Evolutionary conservation across 805 yeast species (phyloP), one percentile per base, ranked within the genome.

Genomic region (Yarrowia keelungensis): DNA sequence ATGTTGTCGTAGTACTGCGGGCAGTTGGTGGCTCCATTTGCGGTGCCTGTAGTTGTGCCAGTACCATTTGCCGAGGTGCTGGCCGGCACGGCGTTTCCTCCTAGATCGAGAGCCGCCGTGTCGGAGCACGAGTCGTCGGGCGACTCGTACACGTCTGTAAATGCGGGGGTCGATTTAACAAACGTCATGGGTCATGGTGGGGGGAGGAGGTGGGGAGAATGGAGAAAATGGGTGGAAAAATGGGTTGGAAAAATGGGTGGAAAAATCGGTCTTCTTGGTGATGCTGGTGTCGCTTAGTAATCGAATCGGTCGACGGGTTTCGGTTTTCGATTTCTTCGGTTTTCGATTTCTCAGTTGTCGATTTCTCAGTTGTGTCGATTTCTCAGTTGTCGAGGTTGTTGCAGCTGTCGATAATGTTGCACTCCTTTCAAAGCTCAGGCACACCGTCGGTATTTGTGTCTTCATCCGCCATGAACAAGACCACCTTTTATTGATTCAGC

Each of bases 1-100:
- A 74, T 69, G 43, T 74, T 74, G 68, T 64, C 65, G 70, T 61
- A 70, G 58, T 73, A 73, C 8, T 36, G 47, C 7, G 67, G 56
- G 22, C 56, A 22, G 56, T 62, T 62, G 15, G 67, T 22, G 32
- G 67, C 47, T 45, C 65, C 65, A 12, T 62, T 62, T 1, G 67
- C 67, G 0, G 67, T 62, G 7, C 67, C 67, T 1, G 67, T 62
- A 10, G 67, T 62, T 32, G 67, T 62, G 1, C 67, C 67, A 11
- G 67, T 62, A 0, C 67, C 67, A 32, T 49, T 46, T 0, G 56
- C 46, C 2, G 54, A 19, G 5, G 46, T 9, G 8, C 39, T 14
- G 1, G 65, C n/a, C 3, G 65, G 51, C 1, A 56, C 49, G 19
- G 54, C 39, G 26, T 39, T 62, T 11, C 67, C 67, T 2, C 67